These are phyloP conservation scores for Arthrinium puccinioides DNA, from an alignment of 2,329 filamentous ascomycete genomes.

Conservation along the genomic window DNA sequence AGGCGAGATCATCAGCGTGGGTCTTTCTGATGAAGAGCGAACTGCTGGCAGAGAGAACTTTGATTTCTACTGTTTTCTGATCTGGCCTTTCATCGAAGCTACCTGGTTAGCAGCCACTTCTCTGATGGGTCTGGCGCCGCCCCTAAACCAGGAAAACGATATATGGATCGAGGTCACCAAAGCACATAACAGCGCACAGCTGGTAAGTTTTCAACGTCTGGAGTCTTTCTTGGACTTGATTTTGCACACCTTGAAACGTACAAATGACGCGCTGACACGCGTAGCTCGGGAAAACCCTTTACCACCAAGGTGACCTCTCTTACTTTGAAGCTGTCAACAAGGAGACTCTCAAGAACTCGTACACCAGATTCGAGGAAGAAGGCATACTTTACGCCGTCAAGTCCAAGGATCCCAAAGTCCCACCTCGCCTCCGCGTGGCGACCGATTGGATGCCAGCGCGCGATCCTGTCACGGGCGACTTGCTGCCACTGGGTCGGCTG, in stretches of 20 bases:
- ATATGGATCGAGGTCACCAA: slow-evolving; percentile 73
- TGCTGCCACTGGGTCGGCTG: slow-evolving; percentile 66
- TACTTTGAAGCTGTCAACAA: slow-evolving; percentile 99
- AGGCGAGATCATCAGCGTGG: slow-evolving; percentile 56
- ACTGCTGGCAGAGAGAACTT: slow-evolving; percentile 82
- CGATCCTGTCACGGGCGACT: slow-evolving; percentile 49
- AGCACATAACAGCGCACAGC: slow-evolving; percentile 73
- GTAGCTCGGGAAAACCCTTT: slow-evolving; percentile 88
- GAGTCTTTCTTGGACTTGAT: background rate
- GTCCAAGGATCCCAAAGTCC: slow-evolving; percentile 55
- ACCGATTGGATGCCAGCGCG: slow-evolving; percentile 68
- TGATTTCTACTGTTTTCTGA: slow-evolving; percentile 97
- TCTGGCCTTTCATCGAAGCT: slow-evolving; percentile 97
- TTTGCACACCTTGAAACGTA: no score
- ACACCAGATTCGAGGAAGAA: slow-evolving; percentile 81
- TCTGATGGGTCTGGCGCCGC: slow-evolving; percentile 78
- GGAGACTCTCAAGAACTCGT: slow-evolving; percentile 92
- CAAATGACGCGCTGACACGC: background rate
- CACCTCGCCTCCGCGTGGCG: slow-evolving; percentile 59
- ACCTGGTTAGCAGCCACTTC: slow-evolving; percentile 87
- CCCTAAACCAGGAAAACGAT: slow-evolving; percentile 48
- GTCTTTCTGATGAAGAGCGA: slow-evolving; percentile 70
- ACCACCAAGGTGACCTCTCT: slow-evolving; percentile 92
- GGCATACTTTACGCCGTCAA: slow-evolving; percentile 75
- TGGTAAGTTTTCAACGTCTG: slow-evolving; percentile 44